Evolutionary conservation across 768 basidiomycete species (phyloP), one percentile per base, ranked within the genome.

Genomic region (Tulasnella sp.): DNA sequence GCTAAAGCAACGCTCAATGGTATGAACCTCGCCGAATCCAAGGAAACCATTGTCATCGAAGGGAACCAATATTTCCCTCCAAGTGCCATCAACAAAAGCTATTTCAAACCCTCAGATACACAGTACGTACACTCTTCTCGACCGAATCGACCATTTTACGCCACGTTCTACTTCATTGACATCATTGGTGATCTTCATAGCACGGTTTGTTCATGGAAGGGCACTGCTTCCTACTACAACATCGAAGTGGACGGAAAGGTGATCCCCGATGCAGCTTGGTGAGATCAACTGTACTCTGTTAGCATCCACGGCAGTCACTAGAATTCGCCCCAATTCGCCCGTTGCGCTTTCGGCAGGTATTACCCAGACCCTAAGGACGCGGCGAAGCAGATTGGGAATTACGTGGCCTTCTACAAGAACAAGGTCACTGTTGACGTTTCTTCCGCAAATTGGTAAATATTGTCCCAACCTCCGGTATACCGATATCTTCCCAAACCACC

Each of bases 381-480:
- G 62, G 87, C 86, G 0, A 74, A 78, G 50, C 67, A 77, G 4
- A 85, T 89, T 66, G 77, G 84, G 68, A 75, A 75, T 9, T 80
- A 82, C 66, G 75, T 88, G 21, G 88, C 87, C 0, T 88, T 90
- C 68, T 86, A 90, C 75, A 87, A 87, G 77, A 86, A 80, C 60
- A 68, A 66, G 45, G 62, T 66, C 17, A 61, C 59, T 19, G 38
- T 58, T 26, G 9, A 26, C 38, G 41, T 13, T 44, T 23, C 4
- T 2, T 38, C n/a, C n/a, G n/a, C n/a, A n/a, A n/a, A n/a, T n/a
- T n/a, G n/a, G n/a, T n/a, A 43, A 43, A 43, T 43, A 43, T 11
- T n/a, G 19, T 43, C 41, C 41, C 41, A 43, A 11, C 11, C 41
- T 11, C 41, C 41, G 19, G 11, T 43, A 43, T 43, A 43, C 41